These are phyloP conservation scores for Coccomyxa subellipsoidea DNA, from an alignment of 163 green algal species.

Conservation along the genomic window DNA sequence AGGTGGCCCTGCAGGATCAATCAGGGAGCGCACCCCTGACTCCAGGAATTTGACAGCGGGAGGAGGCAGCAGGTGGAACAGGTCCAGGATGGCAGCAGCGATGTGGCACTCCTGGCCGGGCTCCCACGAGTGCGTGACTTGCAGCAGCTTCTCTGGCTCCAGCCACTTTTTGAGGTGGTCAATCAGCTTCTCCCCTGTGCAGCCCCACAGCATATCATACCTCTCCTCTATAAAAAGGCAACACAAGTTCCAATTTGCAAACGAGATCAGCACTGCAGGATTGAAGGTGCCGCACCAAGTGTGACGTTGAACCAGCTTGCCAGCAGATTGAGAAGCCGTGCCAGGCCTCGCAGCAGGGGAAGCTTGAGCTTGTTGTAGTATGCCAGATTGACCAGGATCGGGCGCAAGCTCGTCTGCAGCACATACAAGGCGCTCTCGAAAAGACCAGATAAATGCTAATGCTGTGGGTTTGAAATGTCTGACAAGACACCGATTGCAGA, in stretches of 20 bases:
- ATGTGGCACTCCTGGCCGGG: conserved; percentile 65
- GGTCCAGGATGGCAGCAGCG: conserved; percentile 83
- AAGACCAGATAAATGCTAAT: background rate
- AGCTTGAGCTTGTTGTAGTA: conserved; percentile 81
- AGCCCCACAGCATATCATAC: background rate
- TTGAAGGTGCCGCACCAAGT: conserved; percentile 46
- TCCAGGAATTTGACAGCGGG: conserved; percentile 83
- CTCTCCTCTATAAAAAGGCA: background rate
- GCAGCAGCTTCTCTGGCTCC: conserved; percentile 59
- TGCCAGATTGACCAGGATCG: conserved; percentile 85
- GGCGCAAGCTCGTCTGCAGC: conserved; percentile 71
- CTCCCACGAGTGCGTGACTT: conserved; percentile 40
- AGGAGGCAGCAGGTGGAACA: conserved; percentile 91
- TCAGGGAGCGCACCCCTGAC: conserved; percentile 39
- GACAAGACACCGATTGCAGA: no score
- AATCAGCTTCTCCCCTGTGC: conserved; percentile 80
- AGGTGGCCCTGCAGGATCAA: no score
- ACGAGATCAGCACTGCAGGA: background rate
- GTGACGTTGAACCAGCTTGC: conserved; percentile 87
- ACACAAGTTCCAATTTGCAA: background rate
- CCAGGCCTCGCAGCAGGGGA: conserved; percentile 75
- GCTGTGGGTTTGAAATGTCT: no score
- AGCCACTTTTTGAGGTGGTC: conserved; percentile 90
- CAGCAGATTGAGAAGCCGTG: conserved; percentile 71
- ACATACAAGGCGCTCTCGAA: background rate